Evolutionary conservation across 495 filamentous ascomycete genomes (phyloP), one percentile per base, ranked within the genome.

Genomic region (Talaromyces stipitatus): DNA sequence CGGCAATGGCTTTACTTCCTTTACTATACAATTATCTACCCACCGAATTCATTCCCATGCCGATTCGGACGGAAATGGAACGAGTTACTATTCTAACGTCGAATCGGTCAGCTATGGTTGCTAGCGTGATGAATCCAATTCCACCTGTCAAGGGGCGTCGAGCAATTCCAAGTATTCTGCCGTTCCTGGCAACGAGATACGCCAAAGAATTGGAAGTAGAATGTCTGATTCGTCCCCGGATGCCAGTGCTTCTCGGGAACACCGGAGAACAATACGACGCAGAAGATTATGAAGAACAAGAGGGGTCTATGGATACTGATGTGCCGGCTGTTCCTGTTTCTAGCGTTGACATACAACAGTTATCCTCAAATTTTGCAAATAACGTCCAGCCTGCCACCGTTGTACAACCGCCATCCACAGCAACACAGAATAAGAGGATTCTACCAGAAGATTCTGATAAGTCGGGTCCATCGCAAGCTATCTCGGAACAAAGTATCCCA

Each of bases 91-190:
- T 95, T 53, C 66, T 95, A 32, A 78, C 73, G 18, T 71, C 77
- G 36, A 77, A 85, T 61, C 85, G 82, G 69, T 65, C 80, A 24
- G 84, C 85, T 10, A 86, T 95, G 79, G 64, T 91, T 11, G 86
- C 90, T 27, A 91, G 89, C 67, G 82, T 90, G 11, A 70, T 95
- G 52, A 87, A 92, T 68, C 88, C 90, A 1, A 79, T 84, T 55
- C 73, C 79, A 12, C 79, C 79, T 32, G 72, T 75, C 45, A 79
- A 79, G 45, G 82, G 83, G 2, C 78, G 78, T 26, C 76, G 70
- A 27, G 76, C 76, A 36, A 79, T 79, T 56, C 73, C 83, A 12
- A 90, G 87, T 62, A 85, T 95, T 48, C 69, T 97, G 26, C 91
- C 91, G 6, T 86, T 92, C 60, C 71, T 95, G 24, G 80, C 80